Evolutionary conservation across 2,329 filamentous ascomycete genomes (phyloP).

Genomic region (Epichloe gansuensis): DNA sequence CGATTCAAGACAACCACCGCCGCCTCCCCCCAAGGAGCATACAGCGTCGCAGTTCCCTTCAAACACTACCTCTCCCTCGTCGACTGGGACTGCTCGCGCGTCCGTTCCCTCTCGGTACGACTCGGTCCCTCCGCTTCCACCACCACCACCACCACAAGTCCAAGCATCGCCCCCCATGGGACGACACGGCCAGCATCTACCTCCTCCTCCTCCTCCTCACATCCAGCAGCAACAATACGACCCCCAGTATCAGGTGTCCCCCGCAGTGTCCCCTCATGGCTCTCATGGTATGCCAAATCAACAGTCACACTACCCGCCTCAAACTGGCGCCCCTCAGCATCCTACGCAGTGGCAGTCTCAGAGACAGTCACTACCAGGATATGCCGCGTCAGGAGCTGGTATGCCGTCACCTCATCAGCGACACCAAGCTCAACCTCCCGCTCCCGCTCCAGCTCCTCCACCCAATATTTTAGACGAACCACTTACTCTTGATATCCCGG

Average conservation of each 20-base stretch:
- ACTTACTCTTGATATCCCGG: slow-evolving; percentile 36
- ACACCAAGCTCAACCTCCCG: slow-evolving; percentile 4
- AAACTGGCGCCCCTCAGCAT: slow-evolving; percentile 8
- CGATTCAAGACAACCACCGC: slow-evolving; percentile 33
- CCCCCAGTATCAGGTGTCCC: neutral
- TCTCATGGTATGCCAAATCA: slow-evolving; percentile 2
- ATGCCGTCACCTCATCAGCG: slow-evolving; percentile 6
- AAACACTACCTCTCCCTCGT: slow-evolving; percentile 15
- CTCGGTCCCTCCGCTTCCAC: slow-evolving; percentile 33
- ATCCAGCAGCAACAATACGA: slow-evolving; percentile 6
- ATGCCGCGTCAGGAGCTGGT: slow-evolving; percentile 4
- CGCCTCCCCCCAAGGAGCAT: slow-evolving; percentile 34
- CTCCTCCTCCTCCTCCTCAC: slow-evolving; percentile 10
- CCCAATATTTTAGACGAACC: slow-evolving; percentile 46
- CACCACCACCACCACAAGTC: slow-evolving; percentile 19
- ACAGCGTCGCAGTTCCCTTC: slow-evolving; percentile 12
- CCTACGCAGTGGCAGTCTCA: slow-evolving; percentile 10
- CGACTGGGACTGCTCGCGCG: slow-evolving; percentile 7
- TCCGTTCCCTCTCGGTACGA: slow-evolving; percentile 29
- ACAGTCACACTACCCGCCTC: neutral
- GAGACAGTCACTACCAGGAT: slow-evolving; percentile 8
- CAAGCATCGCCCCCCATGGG: slow-evolving; percentile 1
- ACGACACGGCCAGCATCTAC: slow-evolving; percentile 7
- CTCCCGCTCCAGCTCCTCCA: slow-evolving; percentile 19
- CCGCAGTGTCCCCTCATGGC: neutral